Percentiles rank a stretch among this genome's conserved stretches.
phyloP scores from a whole-genome alignment of 768 basidiomycete genomes.

The Amyloporia xantha region DNA sequence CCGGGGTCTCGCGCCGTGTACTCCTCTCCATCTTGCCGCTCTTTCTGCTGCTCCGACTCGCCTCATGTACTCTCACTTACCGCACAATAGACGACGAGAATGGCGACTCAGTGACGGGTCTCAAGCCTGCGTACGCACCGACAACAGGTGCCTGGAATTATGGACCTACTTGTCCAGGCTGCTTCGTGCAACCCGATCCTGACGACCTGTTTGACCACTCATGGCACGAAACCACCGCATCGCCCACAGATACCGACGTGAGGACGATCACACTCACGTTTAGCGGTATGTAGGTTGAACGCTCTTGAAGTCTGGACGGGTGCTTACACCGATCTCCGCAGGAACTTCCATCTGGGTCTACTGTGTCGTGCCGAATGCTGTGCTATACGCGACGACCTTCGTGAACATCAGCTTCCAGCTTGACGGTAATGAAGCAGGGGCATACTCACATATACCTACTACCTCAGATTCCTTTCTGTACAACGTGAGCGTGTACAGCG shows the following conservation, averaged over 20 bases:
- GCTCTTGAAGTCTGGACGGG: no score
- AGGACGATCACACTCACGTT: conserved; percentile 4
- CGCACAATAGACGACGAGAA: conserved; percentile 14
- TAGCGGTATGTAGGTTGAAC: neutral
- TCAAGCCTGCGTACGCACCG: conserved; percentile 5
- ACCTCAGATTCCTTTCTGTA: neutral
- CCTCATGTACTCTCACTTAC: neutral
- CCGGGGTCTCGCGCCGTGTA: no score
- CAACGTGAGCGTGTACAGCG: conserved; percentile 5
- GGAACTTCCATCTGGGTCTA: conserved; percentile 11
- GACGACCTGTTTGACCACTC: neutral
- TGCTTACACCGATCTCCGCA: no score
- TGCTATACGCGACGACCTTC: conserved; percentile 4
- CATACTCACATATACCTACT: conserved; percentile 2
- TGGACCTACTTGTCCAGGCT: conserved; percentile 6
- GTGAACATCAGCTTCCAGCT: conserved; percentile 11
- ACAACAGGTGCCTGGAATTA: conserved; percentile 5
- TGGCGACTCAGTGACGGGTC: conserved; percentile 10
- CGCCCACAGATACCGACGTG: neutral
- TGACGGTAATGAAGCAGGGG: conserved; percentile 2
- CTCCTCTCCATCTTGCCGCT: neutral
- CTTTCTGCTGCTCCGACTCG: neutral
- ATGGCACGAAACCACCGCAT: conserved; percentile 12
- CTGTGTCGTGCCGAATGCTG: conserved; percentile 5
- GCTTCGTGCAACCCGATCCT: conserved; percentile 4